Evolutionary conservation across 306 rosid genomes (phyloP).

Genomic region (Cercis canadensis): DNA sequence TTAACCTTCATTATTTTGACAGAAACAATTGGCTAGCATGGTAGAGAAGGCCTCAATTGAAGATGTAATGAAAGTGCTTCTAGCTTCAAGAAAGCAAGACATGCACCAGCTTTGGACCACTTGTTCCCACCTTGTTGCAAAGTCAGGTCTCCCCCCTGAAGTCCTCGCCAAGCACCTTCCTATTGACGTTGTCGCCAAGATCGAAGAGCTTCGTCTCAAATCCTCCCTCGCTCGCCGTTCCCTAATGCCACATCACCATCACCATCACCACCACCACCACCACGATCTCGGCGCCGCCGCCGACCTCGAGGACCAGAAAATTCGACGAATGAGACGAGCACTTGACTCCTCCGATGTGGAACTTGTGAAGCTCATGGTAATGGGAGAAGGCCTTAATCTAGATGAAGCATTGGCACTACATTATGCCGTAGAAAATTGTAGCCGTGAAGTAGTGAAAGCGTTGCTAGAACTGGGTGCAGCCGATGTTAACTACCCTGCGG

Average conservation of each 20-base stretch:
- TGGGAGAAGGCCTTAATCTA: conserved; percentile 96
- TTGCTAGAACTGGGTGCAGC: conserved; percentile 92
- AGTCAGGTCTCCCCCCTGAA: conserved; percentile 90
- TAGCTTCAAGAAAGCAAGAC: conserved; percentile 96
- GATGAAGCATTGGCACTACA: conserved; percentile 93
- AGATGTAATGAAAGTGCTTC: conserved; percentile 93
- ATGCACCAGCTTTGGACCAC: conserved; percentile 98
- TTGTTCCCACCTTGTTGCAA: conserved; percentile 91
- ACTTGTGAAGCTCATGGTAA: conserved; percentile 93
- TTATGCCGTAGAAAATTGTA: conserved; percentile 89
- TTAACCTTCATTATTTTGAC: conserved; percentile 14
- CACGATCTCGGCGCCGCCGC: conserved; percentile 64
- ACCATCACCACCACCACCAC: conserved; percentile 60
- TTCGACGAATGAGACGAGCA: conserved; percentile 88
- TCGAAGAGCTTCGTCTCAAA: conserved; percentile 94
- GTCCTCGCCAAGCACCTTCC: conserved; percentile 92
- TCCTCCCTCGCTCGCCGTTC: conserved; percentile 79
- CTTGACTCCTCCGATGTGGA: conserved; percentile 94
- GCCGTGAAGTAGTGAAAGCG: conserved; percentile 94
- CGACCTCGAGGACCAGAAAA: conserved; percentile 91
- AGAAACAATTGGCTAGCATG: conserved; percentile 98
- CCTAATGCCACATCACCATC: conserved; percentile 57
- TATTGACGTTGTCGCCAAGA: conserved; percentile 79
- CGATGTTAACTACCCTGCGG: conserved; percentile 81
- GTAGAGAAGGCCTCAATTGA: conserved; percentile 96